phyloP scores from a whole-genome alignment of 176 grass and related monocot genomes.

The barley (Hordeum vulgare) region DNA sequence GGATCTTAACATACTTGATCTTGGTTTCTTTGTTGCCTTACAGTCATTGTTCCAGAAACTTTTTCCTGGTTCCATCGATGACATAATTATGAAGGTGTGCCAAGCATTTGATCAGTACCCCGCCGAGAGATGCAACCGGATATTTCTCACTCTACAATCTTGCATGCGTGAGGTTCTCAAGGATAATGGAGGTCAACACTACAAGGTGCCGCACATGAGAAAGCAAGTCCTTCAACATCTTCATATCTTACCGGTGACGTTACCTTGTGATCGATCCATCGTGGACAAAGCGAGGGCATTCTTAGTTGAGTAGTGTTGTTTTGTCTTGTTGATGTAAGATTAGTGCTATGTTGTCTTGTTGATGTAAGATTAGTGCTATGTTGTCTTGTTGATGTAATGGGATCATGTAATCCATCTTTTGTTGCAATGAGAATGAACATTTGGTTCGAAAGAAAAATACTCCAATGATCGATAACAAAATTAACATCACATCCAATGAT shows the following conservation, averaged over 20 bases:
- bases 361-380: too few relatives aligned
- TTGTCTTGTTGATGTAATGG: too few relatives aligned
- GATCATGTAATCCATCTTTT: too few relatives aligned
- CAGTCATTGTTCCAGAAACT: background rate
- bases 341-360: too few relatives aligned
- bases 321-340: too few relatives aligned
- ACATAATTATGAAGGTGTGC: background rate
- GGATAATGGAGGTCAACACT: background rate
- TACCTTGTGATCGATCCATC: background rate
- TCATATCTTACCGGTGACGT: background rate
- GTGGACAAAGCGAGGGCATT: background rate
- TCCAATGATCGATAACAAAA: too few relatives aligned
- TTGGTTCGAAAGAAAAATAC: too few relatives aligned
- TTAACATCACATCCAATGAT: too few relatives aligned
- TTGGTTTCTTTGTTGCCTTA: background rate
- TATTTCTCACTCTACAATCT: background rate
- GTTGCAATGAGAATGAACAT: too few relatives aligned
- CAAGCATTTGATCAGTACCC: background rate
- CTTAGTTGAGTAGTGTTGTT: too few relatives aligned
- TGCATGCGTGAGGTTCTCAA: background rate
- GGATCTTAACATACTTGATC: background rate
- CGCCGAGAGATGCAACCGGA: background rate
- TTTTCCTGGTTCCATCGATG: too few relatives aligned
- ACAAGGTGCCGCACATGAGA: background rate
- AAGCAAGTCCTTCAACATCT: background rate